phyloP scores from a whole-genome alignment of 306 rosid species.

The Delonix regia region DNA sequence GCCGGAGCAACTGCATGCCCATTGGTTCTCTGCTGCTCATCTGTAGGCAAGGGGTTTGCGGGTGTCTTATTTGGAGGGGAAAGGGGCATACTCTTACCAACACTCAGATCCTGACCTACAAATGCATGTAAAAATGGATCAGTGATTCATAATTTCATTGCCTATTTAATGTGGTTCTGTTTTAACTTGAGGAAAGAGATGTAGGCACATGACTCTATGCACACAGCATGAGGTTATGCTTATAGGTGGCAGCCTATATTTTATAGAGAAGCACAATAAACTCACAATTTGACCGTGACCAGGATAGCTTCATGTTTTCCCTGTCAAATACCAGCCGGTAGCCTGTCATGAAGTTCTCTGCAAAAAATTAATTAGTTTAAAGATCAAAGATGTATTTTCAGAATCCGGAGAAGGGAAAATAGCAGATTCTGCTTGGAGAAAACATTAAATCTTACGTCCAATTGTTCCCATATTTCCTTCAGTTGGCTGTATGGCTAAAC shows the following conservation, averaged over 20 bases:
- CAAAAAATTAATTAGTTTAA: constrained; percentile 30
- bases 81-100: constrained; percentile 58
- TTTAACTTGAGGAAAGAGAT: constrained; percentile 23
- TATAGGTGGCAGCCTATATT: not conserved
- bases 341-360: constrained; percentile 94
- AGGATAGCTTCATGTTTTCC: constrained; percentile 73
- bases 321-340: constrained; percentile 88
- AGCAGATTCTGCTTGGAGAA: constrained; percentile 12
- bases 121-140: constrained; percentile 21
- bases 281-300: constrained; percentile 93
- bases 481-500: constrained; percentile 78
- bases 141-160: constrained; percentile 13
- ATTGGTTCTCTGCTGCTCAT: constrained; percentile 73
- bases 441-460: constrained; percentile 76
- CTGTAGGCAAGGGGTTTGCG: constrained; percentile 73
- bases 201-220: not conserved
- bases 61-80: constrained; percentile 61
- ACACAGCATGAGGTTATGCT: not conserved
- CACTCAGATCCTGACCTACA: constrained; percentile 82
- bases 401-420: constrained; percentile 8
- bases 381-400: constrained; percentile 20
- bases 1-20: constrained; percentile 86
- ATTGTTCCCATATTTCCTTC: constrained; percentile 78
- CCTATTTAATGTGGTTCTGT: not conserved
- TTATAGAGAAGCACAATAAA: constrained; percentile 30